phyloP scores from a whole-genome alignment of 208 protist genomes.

The Wallacemonas rigidus region DNA sequence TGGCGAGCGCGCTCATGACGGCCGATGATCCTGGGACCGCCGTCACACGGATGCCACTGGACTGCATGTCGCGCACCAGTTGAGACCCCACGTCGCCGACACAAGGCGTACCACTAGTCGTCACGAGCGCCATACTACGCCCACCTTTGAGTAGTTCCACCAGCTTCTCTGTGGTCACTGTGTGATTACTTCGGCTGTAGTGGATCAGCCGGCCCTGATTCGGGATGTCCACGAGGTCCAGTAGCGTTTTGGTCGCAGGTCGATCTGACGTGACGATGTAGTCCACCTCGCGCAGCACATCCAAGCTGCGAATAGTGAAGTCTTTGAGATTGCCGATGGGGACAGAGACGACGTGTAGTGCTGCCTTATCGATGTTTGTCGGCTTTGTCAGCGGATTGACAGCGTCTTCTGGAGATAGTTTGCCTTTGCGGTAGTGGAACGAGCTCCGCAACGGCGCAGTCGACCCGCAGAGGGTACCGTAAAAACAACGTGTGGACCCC shows the following conservation, averaged over 20 bases:
- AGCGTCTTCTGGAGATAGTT: conserved; percentile 59
- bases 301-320: conserved; percentile 83
- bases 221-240: conserved; percentile 84
- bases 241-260: conserved; percentile 78
- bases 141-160: conserved; percentile 85
- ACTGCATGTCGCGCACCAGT: conserved; percentile 84
- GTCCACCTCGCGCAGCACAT: conserved; percentile 83
- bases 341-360: conserved; percentile 88
- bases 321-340: conserved; percentile 93
- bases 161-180: conserved; percentile 67
- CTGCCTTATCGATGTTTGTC: conserved; percentile 67
- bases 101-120: conserved; percentile 86
- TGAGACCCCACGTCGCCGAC: conserved; percentile 83
- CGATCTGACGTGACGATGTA: conserved; percentile 90
- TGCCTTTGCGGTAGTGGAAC: conserved; percentile 64
- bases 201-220: conserved; percentile 86
- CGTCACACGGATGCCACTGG: conserved; percentile 75
- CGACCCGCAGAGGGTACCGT: conserved; percentile 8
- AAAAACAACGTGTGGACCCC: not conserved
- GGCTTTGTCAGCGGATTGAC: conserved; percentile 86
- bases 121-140: conserved; percentile 90
- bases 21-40: conserved; percentile 83
- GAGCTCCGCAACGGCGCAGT: conserved; percentile 15
- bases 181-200: conserved; percentile 74
- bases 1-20: conserved; percentile 72